These are phyloP conservation scores for Candida anutae DNA, from an alignment of 1,139 yeast species.

Conservation along the genomic window DNA sequence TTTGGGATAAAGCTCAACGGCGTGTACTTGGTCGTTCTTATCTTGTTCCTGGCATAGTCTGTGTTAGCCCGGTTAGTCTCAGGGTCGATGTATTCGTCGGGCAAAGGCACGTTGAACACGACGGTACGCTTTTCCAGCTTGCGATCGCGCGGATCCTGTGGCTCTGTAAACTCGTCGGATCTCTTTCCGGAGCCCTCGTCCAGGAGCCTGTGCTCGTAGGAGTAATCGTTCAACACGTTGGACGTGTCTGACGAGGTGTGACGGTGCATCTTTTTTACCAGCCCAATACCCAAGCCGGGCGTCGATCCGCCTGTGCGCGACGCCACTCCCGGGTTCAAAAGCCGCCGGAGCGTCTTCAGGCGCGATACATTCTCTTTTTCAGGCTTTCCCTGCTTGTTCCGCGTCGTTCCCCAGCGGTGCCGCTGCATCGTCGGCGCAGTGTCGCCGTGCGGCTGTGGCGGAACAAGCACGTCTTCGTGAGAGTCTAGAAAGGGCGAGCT, in stretches of 20 bases:
- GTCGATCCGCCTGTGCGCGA: neutral
- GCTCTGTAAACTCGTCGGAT: slow-evolving; percentile 5
- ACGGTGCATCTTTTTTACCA: neutral
- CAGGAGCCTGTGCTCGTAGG: slow-evolving; percentile 8
- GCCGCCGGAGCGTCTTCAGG: slow-evolving; percentile 36
- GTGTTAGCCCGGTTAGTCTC: slow-evolving; percentile 24
- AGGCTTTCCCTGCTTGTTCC: slow-evolving; percentile 70
- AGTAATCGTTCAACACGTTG: slow-evolving; percentile 21
- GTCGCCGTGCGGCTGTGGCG: neutral
- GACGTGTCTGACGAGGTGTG: neutral
- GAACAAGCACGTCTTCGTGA: neutral
- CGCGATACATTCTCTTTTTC: slow-evolving; percentile 35
- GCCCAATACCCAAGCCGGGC: too few relatives aligned
- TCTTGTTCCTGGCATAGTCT: slow-evolving; percentile 45
- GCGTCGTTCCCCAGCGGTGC: slow-evolving; percentile 86
- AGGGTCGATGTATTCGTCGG: slow-evolving; percentile 50
- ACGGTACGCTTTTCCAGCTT: slow-evolving; percentile 44
- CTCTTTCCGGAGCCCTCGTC: slow-evolving; percentile 11
- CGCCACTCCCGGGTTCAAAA: slow-evolving; percentile 12
- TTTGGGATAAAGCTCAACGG: slow-evolving; percentile 49
- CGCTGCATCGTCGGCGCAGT: slow-evolving; percentile 44
- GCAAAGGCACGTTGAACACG: slow-evolving; percentile 64
- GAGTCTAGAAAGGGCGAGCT: too few relatives aligned
- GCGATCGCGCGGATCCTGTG: slow-evolving; percentile 33
- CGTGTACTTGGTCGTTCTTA: slow-evolving; percentile 55